phyloP scores from a whole-genome alignment of 148 eudicot genomes.

The Camellia lanceoleosa region DNA sequence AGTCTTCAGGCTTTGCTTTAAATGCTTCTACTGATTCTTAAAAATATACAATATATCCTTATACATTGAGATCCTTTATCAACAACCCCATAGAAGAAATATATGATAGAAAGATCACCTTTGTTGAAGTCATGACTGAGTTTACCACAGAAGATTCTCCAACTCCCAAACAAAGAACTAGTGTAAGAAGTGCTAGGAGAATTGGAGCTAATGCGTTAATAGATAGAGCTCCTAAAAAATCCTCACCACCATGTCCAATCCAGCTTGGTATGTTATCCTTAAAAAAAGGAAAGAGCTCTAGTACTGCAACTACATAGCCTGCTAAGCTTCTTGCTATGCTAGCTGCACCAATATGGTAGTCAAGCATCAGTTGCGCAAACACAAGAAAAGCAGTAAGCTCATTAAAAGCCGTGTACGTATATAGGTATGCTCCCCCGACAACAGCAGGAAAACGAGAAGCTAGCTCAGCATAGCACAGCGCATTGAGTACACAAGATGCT shows the following conservation, averaged over 20 bases:
- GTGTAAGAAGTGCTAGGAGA: constrained; percentile 56
- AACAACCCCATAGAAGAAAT: neutral
- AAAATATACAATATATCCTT: neutral
- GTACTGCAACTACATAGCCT: constrained; percentile 58
- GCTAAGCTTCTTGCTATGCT: constrained; percentile 98
- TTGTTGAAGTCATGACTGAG: constrained; percentile 74
- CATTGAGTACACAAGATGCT: constrained; percentile 87
- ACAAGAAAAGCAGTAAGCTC: constrained; percentile 98
- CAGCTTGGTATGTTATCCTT: constrained; percentile 75
- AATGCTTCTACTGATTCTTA: neutral
- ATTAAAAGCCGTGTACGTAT: constrained; percentile 91
- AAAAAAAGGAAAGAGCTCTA: constrained; percentile 68
- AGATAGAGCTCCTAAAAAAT: constrained; percentile 57
- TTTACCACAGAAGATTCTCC: constrained; percentile 88
- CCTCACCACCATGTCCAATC: constrained; percentile 81
- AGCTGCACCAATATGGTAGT: constrained; percentile 97
- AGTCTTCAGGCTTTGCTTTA: neutral
- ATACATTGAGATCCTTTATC: neutral
- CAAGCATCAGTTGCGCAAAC: constrained; percentile 91
- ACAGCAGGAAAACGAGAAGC: constrained; percentile 96
- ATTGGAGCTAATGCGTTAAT: constrained; percentile 78
- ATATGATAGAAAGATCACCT: constrained; percentile 45
- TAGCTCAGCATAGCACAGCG: constrained; percentile 94
- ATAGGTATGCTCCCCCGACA: constrained; percentile 95
- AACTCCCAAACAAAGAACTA: constrained; percentile 81